Conservation (phyloP, 2,329 filamentous ascomycete species). For the Aspergillus terreus region DNA sequence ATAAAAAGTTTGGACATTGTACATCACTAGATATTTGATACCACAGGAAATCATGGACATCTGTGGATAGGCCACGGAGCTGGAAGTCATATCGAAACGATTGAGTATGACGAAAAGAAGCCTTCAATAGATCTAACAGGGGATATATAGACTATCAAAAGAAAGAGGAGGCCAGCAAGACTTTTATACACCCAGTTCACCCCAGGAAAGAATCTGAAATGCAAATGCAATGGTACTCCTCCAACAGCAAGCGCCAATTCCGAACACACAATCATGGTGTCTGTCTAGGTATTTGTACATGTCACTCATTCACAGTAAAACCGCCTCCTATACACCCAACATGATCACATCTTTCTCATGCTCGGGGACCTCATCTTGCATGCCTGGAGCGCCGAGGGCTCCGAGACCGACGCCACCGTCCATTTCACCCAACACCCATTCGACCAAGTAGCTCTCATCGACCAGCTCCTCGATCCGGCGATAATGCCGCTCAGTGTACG, state of each 20-base stretch:
- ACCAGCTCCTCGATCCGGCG: conserved; percentile 82
- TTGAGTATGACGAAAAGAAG: background rate
- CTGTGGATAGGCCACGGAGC: background rate
- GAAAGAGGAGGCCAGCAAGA: conserved; percentile 3
- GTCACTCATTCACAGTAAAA: conserved; percentile 8
- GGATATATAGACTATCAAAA: conserved; percentile 3
- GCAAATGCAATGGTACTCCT: conserved; percentile 19
- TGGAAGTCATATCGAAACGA: no score
- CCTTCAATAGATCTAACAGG: background rate
- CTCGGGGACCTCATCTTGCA: conserved; percentile 18
- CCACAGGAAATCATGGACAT: no score
- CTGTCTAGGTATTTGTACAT: conserved; percentile 17
- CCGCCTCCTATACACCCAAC: conserved; percentile 28
- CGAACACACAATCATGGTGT: conserved; percentile 9
- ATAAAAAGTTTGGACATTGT: background rate
- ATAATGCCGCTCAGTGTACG: conserved; percentile 92
- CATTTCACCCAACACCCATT: conserved; percentile 93
- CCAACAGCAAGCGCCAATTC: conserved; percentile 14
- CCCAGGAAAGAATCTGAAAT: conserved; percentile 2
- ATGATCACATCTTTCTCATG: conserved; percentile 39
- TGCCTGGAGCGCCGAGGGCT: conserved; percentile 21
- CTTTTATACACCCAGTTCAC: conserved; percentile 11
- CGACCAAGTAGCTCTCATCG: conserved; percentile 90
- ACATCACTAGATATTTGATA: background rate
- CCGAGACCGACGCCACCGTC: conserved; percentile 59